Percentiles rank a stretch among this genome's conserved stretches.
phyloP scores from a whole-genome alignment of 1,139 yeast genomes.

The Hemisphaericaspora lyxosophila region DNA sequence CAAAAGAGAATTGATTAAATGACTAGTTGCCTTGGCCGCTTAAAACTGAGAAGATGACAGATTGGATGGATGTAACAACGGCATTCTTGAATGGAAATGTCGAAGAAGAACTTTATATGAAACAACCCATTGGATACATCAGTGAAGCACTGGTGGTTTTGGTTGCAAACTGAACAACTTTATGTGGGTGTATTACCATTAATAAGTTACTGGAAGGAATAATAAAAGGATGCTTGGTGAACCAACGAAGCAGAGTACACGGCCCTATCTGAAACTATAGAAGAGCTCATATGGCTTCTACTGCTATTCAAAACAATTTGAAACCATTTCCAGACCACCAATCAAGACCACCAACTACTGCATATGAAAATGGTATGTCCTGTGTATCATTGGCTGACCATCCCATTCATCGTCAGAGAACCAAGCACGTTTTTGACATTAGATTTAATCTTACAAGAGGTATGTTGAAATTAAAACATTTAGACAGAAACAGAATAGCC shows the following conservation, averaged over 20 bases:
- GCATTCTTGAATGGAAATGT: conserved; percentile 11
- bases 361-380: no score
- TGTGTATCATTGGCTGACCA: no score
- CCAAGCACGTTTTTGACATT: no score
- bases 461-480: no score
- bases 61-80: conserved; percentile 10
- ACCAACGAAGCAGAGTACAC: conserved; percentile 17
- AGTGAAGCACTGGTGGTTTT: no score
- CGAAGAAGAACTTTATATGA: conserved; percentile 9
- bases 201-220: conserved; percentile 2
- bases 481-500: no score
- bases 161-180: no score
- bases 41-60: conserved; percentile 1
- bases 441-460: no score
- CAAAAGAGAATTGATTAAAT: conserved; percentile 9
- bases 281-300: conserved; percentile 17
- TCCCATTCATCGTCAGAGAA: no score
- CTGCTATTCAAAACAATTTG: no score
- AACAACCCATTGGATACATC: conserved; percentile 5
- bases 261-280: conserved; percentile 14
- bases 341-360: no score
- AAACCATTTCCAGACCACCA: no score
- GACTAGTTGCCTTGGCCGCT: conserved; percentile 7
- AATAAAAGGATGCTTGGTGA: conserved; percentile 3
- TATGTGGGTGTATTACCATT: conserved; percentile 8